These are phyloP conservation scores for Nothophytophthora sp. DNA, from an alignment of 352 stramenopile genomes.

Conservation along the genomic window DNA sequence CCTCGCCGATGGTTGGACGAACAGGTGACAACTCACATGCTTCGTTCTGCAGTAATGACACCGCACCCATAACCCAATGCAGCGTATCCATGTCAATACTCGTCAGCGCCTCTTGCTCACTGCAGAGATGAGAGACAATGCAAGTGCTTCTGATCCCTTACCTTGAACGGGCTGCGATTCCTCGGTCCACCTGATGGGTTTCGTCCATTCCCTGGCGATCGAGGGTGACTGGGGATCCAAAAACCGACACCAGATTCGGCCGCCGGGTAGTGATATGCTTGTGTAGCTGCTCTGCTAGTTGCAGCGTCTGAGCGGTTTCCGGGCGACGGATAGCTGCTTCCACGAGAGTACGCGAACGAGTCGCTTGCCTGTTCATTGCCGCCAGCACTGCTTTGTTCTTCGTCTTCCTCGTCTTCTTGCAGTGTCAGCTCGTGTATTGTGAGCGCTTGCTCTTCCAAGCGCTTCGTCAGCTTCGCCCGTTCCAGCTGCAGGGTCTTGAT, in stretches of 20 bases:
- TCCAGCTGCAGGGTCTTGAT: constrained; percentile 47
- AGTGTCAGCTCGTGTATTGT: constrained; percentile 83
- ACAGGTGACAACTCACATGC: background rate
- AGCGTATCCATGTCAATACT: too few relatives aligned
- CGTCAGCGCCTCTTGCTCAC: too few relatives aligned
- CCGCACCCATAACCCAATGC: too few relatives aligned
- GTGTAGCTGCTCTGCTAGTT: constrained; percentile 1
- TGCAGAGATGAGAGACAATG: too few relatives aligned
- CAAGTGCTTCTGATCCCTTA: constrained; percentile 1
- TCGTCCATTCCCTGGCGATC: constrained; percentile 5
- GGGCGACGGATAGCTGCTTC: constrained; percentile 14
- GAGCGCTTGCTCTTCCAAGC: constrained; percentile 59
- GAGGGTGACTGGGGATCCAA: constrained; percentile 15
- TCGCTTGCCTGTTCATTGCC: constrained; percentile 15
- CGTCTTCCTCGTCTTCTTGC: constrained; percentile 41
- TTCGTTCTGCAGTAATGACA: background rate
- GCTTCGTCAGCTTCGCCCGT: constrained; percentile 39
- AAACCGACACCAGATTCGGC: constrained; percentile 8
- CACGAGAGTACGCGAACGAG: constrained; percentile 10
- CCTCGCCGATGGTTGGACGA: too few relatives aligned
- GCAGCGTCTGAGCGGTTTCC: constrained; percentile 5
- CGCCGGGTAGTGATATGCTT: constrained; percentile 3
- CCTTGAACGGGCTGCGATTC: constrained; percentile 16
- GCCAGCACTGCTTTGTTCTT: constrained; percentile 17
- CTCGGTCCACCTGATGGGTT: constrained; percentile 7